Conservation (phyloP, 1,284 basidiomycete genomes). For the Crepidotus sp. region DNA sequence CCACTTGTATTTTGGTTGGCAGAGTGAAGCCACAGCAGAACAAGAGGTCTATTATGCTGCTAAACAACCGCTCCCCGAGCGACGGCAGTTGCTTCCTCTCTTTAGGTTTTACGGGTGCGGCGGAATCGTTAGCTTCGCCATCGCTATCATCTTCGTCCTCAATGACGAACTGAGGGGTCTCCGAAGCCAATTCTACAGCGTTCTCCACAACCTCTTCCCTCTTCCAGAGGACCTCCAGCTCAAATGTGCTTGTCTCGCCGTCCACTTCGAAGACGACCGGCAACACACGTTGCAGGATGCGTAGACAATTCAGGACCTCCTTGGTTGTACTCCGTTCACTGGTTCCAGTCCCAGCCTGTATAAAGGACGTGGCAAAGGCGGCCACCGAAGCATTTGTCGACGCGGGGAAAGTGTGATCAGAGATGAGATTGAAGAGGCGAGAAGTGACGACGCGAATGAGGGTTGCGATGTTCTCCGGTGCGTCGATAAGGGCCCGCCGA, state of each 20-base stretch:
- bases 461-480: slow-evolving; percentile 79
- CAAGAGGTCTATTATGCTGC: slow-evolving; percentile 71
- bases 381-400: slow-evolving; percentile 44
- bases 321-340: slow-evolving; percentile 63
- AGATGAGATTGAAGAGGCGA: slow-evolving; percentile 73
- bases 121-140: slow-evolving; percentile 21
- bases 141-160: slow-evolving; percentile 71
- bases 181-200: slow-evolving; percentile 20
- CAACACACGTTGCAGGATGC: slow-evolving; percentile 79
- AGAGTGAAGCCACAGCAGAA: slow-evolving; percentile 91
- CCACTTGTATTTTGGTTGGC: slow-evolving; percentile 67
- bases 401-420: slow-evolving; percentile 76
- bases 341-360: slow-evolving; percentile 42
- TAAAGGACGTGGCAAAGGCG: slow-evolving; percentile 61
- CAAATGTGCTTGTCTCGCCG: slow-evolving; percentile 59
- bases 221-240: slow-evolving; percentile 69
- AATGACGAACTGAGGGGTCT: slow-evolving; percentile 66
- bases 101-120: slow-evolving; percentile 21
- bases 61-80: slow-evolving; percentile 71
- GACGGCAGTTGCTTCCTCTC: slow-evolving; percentile 55
- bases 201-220: slow-evolving; percentile 42
- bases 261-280: slow-evolving; percentile 82
- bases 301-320: slow-evolving; percentile 81
- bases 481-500: slow-evolving; percentile 68
- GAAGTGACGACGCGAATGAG: slow-evolving; percentile 68